These are phyloP conservation scores for Cetraspora pellucida DNA, from an alignment of 192 early-diverging fungal species.

Conservation along the genomic window DNA sequence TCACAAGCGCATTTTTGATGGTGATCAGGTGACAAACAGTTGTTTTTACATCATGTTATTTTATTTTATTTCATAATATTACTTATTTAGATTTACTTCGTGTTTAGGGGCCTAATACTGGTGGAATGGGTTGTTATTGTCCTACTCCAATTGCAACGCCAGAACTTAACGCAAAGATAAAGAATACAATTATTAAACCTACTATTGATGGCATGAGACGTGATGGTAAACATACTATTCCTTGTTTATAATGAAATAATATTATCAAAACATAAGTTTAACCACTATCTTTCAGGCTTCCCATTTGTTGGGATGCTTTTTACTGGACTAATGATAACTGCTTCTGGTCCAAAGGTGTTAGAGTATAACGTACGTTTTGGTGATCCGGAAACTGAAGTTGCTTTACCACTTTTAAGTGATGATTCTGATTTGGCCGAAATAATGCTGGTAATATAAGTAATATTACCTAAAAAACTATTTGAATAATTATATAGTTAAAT, in stretches of 20 bases:
- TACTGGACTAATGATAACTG: conserved; percentile 94
- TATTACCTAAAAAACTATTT: neutral
- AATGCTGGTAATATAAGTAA: conserved; percentile 52
- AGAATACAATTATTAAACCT: conserved; percentile 81
- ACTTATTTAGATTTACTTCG: neutral
- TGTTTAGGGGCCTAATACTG: conserved; percentile 86
- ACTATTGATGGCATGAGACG: conserved; percentile 96
- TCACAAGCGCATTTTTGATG: conserved; percentile 96
- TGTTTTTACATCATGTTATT: neutral
- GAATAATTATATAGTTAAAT: neutral
- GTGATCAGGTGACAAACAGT: conserved; percentile 58
- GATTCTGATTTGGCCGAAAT: conserved; percentile 85
- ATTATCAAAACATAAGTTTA: neutral
- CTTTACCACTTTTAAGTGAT: conserved; percentile 87
- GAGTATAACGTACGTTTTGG: conserved; percentile 99
- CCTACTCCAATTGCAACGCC: conserved; percentile 91
- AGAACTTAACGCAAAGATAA: conserved; percentile 70
- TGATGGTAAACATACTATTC: conserved; percentile 57
- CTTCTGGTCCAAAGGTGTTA: conserved; percentile 88
- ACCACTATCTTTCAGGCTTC: conserved; percentile 47
- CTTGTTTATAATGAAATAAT: neutral
- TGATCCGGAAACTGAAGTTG: conserved; percentile 97
- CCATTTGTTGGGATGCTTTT: conserved; percentile 98
- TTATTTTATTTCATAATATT: neutral
- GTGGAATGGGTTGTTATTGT: conserved; percentile 98